These are phyloP conservation scores for Coemansia sp. DNA, from an alignment of 192 early-diverging fungal species.

Conservation along the genomic window DNA sequence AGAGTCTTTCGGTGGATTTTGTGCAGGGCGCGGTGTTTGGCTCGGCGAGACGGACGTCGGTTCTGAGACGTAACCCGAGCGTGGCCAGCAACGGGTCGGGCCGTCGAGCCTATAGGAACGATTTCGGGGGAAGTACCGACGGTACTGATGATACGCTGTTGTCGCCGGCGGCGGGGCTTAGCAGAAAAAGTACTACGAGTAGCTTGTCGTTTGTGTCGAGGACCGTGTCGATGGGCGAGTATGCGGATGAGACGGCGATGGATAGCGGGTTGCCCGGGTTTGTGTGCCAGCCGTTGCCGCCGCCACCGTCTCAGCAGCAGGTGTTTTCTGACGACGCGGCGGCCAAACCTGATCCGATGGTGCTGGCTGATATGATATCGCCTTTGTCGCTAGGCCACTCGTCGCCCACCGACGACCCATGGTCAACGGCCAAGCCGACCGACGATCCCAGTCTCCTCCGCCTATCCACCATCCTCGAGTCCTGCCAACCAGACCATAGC, in stretches of 20 bases:
- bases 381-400: conserved; percentile 25
- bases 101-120: conserved; percentile 1
- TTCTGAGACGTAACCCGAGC: conserved; percentile 44
- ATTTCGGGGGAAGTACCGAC: conserved; percentile 8
- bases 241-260: neutral
- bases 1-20: conserved; percentile 53
- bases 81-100: conserved; percentile 14
- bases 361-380: conserved; percentile 24
- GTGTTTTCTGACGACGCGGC: neutral
- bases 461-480: conserved; percentile 44
- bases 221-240: neutral
- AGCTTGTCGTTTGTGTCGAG: neutral
- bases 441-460: conserved; percentile 8
- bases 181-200: conserved; percentile 15
- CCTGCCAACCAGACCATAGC: conserved; percentile 13
- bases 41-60: conserved; percentile 43
- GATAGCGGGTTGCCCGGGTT: conserved; percentile 29
- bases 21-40: conserved; percentile 55
- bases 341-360: neutral
- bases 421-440: neutral
- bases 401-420: conserved; percentile 13
- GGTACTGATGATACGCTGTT: neutral
- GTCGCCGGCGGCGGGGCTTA: neutral
- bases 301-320: conserved; percentile 6
- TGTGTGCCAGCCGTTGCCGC: conserved; percentile 39